Evolutionary conservation across 495 filamentous ascomycete species (phyloP).

Genomic region (Neurospora sp.): DNA sequence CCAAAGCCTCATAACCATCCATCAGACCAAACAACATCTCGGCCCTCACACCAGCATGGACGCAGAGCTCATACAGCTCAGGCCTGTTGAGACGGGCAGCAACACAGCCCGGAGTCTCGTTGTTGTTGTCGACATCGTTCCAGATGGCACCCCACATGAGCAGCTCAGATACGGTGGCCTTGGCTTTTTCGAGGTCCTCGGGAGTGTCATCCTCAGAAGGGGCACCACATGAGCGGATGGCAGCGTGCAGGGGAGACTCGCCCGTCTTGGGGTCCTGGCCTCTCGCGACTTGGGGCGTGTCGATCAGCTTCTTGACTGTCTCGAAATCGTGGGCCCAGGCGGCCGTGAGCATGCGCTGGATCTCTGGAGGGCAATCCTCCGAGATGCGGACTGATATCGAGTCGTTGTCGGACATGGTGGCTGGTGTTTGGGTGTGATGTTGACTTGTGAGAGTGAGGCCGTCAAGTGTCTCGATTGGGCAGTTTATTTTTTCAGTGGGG

Average conservation of each 20-base stretch:
- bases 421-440: background rate
- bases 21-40: conserved; percentile 72
- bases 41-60: conserved; percentile 85
- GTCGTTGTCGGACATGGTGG: conserved; percentile 26
- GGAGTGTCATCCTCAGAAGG: conserved; percentile 24
- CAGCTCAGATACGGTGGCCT: conserved; percentile 60
- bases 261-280: conserved; percentile 78
- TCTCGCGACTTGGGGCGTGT: conserved; percentile 52
- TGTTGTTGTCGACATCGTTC: conserved; percentile 81
- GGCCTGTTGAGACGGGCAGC: conserved; percentile 58
- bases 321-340: conserved; percentile 73
- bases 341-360: conserved; percentile 59
- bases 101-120: conserved; percentile 88
- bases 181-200: conserved; percentile 44
- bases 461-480: background rate
- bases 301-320: conserved; percentile 63
- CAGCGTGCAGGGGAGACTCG: conserved; percentile 79
- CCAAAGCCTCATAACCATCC: conserved; percentile 67
- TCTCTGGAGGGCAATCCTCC: conserved; percentile 31
- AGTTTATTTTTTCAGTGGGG: background rate
- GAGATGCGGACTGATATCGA: conserved; percentile 34
- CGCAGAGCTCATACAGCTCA: conserved; percentile 74
- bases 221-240: conserved; percentile 72
- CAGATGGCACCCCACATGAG: conserved; percentile 87
- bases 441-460: background rate